These are phyloP conservation scores for Eragrostis nindensis DNA, from an alignment of 176 grass and related monocot genomes.

Conservation along the genomic window DNA sequence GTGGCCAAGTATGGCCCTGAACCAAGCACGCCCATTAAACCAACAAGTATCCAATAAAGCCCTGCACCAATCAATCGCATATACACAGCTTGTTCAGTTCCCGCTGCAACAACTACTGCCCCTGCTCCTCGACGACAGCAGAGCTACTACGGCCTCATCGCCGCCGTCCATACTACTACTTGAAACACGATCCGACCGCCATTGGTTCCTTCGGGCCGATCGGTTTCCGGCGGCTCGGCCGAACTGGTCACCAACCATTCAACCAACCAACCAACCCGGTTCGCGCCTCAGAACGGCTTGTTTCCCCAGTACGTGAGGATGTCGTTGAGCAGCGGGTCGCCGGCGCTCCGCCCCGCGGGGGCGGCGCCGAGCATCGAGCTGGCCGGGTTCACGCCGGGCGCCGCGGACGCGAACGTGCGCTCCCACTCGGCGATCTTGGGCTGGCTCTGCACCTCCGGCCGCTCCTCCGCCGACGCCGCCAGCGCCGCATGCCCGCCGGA, in stretches of 20 bases:
- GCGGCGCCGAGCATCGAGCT: slow-evolving; percentile 25
- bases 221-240: slow-evolving; percentile 30
- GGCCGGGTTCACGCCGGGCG: slow-evolving; percentile 17
- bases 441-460: slow-evolving; percentile 77
- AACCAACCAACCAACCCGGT: no score
- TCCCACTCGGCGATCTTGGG: slow-evolving; percentile 66
- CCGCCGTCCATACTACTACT: background rate
- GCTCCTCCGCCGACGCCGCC: slow-evolving; percentile 41
- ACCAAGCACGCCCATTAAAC: background rate
- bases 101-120: background rate
- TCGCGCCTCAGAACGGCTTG: slow-evolving; percentile 61
- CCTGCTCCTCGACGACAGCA: background rate
- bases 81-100: slow-evolving; percentile 31
- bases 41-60: background rate
- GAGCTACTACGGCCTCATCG: slow-evolving; percentile 7
- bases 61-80: slow-evolving; percentile 10
- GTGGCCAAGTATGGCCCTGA: no score
- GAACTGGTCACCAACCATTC: no score
- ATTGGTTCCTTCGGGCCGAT: background rate
- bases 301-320: slow-evolving; percentile 70
- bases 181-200: slow-evolving; percentile 3
- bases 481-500: slow-evolving; percentile 61
- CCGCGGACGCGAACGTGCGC: slow-evolving; percentile 30
- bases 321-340: slow-evolving; percentile 61
- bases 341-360: background rate